Evolutionary conservation across 352 stramenopile species (phyloP), one percentile per base, ranked within the genome.

Genomic region (Pythium rishiriense): DNA sequence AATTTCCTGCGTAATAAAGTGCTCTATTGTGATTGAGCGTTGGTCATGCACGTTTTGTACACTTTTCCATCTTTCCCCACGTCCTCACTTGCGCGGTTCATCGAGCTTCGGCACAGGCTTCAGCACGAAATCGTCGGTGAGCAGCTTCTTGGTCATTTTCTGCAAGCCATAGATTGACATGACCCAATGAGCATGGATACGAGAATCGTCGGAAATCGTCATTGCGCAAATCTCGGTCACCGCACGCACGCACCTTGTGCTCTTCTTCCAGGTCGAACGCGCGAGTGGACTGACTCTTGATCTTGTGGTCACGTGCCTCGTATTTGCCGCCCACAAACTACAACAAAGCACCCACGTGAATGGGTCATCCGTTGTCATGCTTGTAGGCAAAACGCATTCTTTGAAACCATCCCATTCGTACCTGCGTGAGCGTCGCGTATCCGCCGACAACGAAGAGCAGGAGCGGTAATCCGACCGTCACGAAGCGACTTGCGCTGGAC

Each of bases 81-180:
- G 51, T 26, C 5, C 1, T 64, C 50, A 61, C 51, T 69, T 68
- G n/a, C 43, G 66, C n/a, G 61, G 67, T 45, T 69, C 67, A 39
- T 74, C 68, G 7, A 61, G 58, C 42, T 66, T 66, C 7, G 87
- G 87, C 48, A 96, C 81, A 10, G 85, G 87, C 62, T 96, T 96
- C 59, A 96, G 69, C 63, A 91, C 87, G 52, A 94, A 96, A 58
- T 94, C 87, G 60, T 93, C 79, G 12, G 88, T 69, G 35, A 83
- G 48, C 57, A 96, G 74, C 65, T 96, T 96, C 68, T 91, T 75
- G 31, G 80, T 91, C 63, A 96, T 94, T 84, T 78, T 91, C 87
- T 94, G 11, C 19, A 0, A 26, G 8, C 10, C 6, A 12, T 11
- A 4, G 9, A 12, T 21, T n/a, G 14, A 17, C 37, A 43, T 17